These are phyloP conservation scores for Adansonia gregorii DNA, from an alignment of 441 rosid genomes.

Conservation along the genomic window DNA sequence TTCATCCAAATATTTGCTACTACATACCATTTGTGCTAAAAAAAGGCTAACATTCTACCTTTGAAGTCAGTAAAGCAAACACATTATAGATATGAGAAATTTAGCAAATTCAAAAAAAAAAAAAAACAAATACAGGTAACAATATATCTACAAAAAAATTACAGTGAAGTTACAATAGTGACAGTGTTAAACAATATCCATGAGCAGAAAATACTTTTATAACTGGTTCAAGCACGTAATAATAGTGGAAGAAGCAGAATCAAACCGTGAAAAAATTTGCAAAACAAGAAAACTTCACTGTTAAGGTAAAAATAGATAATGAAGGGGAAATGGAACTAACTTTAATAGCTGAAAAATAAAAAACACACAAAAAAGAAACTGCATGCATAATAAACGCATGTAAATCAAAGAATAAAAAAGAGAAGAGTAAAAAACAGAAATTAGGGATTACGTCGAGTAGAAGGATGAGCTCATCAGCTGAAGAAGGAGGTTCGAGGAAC, in stretches of 20 bases:
- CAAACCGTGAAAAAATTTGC: not conserved
- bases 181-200: not conserved
- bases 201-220: not conserved
- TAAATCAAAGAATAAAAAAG: not conserved
- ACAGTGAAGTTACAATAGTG: not conserved
- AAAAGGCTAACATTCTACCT: not conserved
- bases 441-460: constrained; percentile 78
- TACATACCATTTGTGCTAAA: too few relatives aligned
- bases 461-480: constrained; percentile 73
- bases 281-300: not conserved
- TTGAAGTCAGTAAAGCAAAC: not conserved
- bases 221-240: not conserved
- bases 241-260: not conserved
- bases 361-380: not conserved
- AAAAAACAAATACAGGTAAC: not conserved
- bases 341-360: not conserved
- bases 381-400: not conserved
- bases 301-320: too few relatives aligned
- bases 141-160: too few relatives aligned
- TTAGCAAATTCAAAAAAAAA: constrained; percentile 1
- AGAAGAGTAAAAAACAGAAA: not conserved
- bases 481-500: constrained; percentile 66
- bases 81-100: not conserved
- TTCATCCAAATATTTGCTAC: constrained; percentile 1
- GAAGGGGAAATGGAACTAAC: not conserved